Percentiles rank a stretch among this genome's conserved stretches.
phyloP scores from a whole-genome alignment of 352 stramenopile species.

The Halophytophthora polymorphica region DNA sequence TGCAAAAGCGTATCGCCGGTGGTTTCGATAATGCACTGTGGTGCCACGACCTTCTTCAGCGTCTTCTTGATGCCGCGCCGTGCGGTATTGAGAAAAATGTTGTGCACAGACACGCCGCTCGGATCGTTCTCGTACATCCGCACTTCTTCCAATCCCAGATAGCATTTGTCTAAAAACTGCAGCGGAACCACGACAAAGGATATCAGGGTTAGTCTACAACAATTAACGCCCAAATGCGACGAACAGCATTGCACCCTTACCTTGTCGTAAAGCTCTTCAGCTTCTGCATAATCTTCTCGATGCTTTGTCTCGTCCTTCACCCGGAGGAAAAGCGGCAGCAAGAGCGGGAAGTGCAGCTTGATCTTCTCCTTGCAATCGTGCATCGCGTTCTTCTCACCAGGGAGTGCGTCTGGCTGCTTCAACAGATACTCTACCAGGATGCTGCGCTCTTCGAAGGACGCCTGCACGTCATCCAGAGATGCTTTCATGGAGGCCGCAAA shows the following conservation, averaged over 20 bases:
- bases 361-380: constrained; percentile 41
- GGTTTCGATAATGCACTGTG: constrained; percentile 40
- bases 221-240: background rate
- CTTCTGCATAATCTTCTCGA: constrained; percentile 29
- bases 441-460: constrained; percentile 26
- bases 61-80: constrained; percentile 25
- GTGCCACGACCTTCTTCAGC: constrained; percentile 36
- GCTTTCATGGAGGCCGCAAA: constrained; percentile 29
- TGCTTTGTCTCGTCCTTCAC: constrained; percentile 33
- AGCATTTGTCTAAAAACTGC: constrained; percentile 36
- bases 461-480: constrained; percentile 21
- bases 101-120: constrained; percentile 38
- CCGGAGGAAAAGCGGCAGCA: constrained; percentile 36
- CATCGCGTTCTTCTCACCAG: constrained; percentile 31
- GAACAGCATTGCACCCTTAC: constrained; percentile 5
- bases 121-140: constrained; percentile 34
- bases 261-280: constrained; percentile 41
- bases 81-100: constrained; percentile 37
- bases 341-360: constrained; percentile 26
- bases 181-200: background rate
- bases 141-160: constrained; percentile 26
- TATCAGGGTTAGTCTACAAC: background rate
- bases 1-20: constrained; percentile 51
- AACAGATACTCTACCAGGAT: constrained; percentile 35
- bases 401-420: constrained; percentile 29